These are phyloP conservation scores for Paecilomyces sp. DNA, from an alignment of 2,329 filamentous ascomycete species.

Conservation along the genomic window DNA sequence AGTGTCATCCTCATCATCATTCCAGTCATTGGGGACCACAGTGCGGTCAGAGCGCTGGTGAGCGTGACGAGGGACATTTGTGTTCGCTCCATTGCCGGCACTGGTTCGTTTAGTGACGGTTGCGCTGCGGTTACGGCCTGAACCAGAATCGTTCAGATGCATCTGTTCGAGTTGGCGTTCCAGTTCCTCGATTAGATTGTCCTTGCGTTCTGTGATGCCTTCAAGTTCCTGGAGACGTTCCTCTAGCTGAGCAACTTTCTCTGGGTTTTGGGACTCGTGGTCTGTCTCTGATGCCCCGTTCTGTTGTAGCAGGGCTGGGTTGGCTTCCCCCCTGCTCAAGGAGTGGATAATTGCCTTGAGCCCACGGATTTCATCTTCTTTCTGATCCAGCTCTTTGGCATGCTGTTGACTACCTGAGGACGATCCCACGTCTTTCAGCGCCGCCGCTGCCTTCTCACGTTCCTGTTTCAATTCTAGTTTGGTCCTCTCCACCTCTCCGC, in stretches of 20 bases:
- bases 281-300: constrained; percentile 19
- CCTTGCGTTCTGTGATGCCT: constrained; percentile 64
- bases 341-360: constrained; percentile 98
- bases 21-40: constrained; percentile 35
- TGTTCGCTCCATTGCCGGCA: constrained; percentile 19
- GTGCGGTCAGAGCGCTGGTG: constrained; percentile 37
- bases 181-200: constrained; percentile 70
- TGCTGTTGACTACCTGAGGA: constrained; percentile 36
- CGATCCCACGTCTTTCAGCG: constrained; percentile 47
- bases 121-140: constrained; percentile 24
- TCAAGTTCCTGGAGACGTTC: constrained; percentile 74
- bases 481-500: constrained; percentile 89
- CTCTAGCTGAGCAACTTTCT: constrained; percentile 62
- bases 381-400: constrained; percentile 77
- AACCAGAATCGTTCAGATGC: constrained; percentile 17
- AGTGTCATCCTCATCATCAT: constrained; percentile 22
- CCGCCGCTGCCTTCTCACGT: constrained; percentile 68
- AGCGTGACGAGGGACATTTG: constrained; percentile 21
- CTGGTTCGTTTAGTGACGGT: constrained; percentile 27
- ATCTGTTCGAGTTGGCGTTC: constrained; percentile 63
- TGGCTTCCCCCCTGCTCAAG: constrained; percentile 59
- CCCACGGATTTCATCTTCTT: constrained; percentile 94
- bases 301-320: constrained; percentile 19
- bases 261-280: constrained; percentile 46
- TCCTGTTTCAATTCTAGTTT: constrained; percentile 82